These are phyloP conservation scores for Globisporangium carolinianum DNA, from an alignment of 352 stramenopile genomes.

Conservation along the genomic window DNA sequence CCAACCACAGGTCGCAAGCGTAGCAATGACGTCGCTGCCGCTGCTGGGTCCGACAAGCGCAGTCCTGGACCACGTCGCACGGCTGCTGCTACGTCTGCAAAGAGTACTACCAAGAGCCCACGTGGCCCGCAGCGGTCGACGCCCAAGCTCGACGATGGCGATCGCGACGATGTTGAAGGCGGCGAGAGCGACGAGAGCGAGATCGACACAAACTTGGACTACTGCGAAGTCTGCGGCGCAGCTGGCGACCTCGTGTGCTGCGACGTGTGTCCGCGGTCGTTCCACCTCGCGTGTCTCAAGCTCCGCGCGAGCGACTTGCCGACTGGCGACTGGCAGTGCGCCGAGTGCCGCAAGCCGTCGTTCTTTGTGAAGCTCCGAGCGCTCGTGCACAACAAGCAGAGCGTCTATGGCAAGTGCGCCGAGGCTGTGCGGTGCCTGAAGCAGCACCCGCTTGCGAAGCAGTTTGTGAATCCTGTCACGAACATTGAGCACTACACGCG, in stretches of 20 bases:
- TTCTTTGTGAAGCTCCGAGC: constrained; percentile 47
- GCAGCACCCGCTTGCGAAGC: constrained; percentile 72
- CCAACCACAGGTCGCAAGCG: constrained; percentile 3
- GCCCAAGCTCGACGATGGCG: constrained; percentile 6
- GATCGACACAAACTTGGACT: constrained; percentile 77
- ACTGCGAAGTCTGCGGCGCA: constrained; percentile 76
- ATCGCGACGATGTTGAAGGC: constrained; percentile 20
- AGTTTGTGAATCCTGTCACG: constrained; percentile 67
- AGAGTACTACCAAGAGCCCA: background rate
- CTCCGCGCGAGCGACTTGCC: constrained; percentile 68
- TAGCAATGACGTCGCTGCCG: background rate
- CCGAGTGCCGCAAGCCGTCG: constrained; percentile 66
- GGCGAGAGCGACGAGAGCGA: constrained; percentile 38
- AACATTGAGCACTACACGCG: constrained; percentile 65
- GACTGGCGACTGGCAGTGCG: constrained; percentile 78
- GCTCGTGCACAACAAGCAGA: constrained; percentile 40
- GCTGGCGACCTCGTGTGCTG: constrained; percentile 88
- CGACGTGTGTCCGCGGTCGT: constrained; percentile 88
- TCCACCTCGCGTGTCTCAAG: constrained; percentile 83
- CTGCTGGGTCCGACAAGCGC: constrained; percentile 4
- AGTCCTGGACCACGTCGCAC: background rate
- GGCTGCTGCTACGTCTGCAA: too few species aligned
- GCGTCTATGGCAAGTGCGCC: constrained; percentile 51
- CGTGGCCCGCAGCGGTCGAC: constrained; percentile 7
- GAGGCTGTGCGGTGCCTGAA: constrained; percentile 67